Evolutionary conservation across 2,329 filamentous ascomycete genomes (phyloP), one percentile per base, ranked within the genome.

Genomic region (Tolypocladium pustulatum): DNA sequence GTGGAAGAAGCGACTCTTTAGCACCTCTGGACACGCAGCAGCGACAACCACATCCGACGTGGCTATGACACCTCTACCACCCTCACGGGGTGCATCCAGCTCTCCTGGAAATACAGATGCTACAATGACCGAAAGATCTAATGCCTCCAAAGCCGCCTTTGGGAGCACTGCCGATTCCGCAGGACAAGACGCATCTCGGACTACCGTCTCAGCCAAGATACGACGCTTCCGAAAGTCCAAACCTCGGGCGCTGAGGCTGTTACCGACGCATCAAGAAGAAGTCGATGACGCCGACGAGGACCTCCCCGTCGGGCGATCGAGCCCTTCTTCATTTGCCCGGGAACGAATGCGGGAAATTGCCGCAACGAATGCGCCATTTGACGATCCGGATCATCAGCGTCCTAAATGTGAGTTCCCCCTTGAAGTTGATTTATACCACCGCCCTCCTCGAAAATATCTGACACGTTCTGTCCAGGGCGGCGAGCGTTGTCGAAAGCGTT

Each of bases 301-400:
- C 30, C 64, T 65, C 40, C 62, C 64, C 30, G 65, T 64, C 38
- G 72, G 74, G 27, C 72, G 73, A 34, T 68, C 68, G 55, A 76
- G 75, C 60, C 75, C 75, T 4, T 77, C 75, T 5, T 76, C 74
- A 9, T 74, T 77, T 65, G 73, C 75, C 32, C 69, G 75, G 54
- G 71, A 75, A 61, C 70, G 75, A 22, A 77, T 77, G 73, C 71
- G 74, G 52, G 69, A 76, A 55, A 74, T 77, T 61, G 75, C 75
- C 12, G 71, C 71, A 56, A 74, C 70, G 37, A 75, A 75, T 54
- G 73, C 74, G 57, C 74, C 75, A 38, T 72, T 77, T 61, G 75
- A 76, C 34, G 75, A 77, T 52, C 73, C 73, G 9, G 75, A 77
- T 61, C 66, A 68, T 55, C 67, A 68, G 55, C 69, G 68, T 60